Conservation (phyloP, 768 basidiomycete species). For the Hygrophoropsis aurantiaca region DNA sequence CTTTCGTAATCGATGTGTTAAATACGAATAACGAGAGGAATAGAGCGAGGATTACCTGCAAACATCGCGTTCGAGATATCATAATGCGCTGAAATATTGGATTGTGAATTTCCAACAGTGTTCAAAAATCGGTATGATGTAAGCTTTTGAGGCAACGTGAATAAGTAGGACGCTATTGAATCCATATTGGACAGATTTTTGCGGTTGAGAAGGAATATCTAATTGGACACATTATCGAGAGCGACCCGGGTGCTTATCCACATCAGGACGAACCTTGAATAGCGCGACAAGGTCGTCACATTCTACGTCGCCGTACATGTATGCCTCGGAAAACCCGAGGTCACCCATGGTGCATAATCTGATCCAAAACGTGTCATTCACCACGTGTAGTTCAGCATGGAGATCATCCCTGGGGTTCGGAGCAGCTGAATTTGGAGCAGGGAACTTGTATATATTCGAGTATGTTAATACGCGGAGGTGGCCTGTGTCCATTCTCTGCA, state of each 20-base stretch:
- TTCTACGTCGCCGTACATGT: slow-evolving; percentile 77
- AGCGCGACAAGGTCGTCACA: slow-evolving; percentile 63
- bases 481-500: slow-evolving; percentile 47
- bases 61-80: slow-evolving; percentile 82
- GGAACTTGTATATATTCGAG: slow-evolving; percentile 46
- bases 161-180: slow-evolving; percentile 51
- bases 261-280: slow-evolving; percentile 49
- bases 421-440: slow-evolving; percentile 21
- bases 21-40: not conserved
- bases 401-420: slow-evolving; percentile 10
- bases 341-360: slow-evolving; percentile 60
- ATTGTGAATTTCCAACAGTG: slow-evolving; percentile 61
- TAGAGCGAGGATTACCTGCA: slow-evolving; percentile 35
- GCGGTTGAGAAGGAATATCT: slow-evolving; percentile 67
- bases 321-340: slow-evolving; percentile 74
- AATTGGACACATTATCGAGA: not conserved
- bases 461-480: slow-evolving; percentile 48
- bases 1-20: slow-evolving; percentile 23
- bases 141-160: slow-evolving; percentile 52
- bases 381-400: slow-evolving; percentile 47
- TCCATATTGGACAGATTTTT: slow-evolving; percentile 48
- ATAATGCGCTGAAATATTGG: slow-evolving; percentile 76
- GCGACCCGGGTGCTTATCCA: not conserved
- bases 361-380: slow-evolving; percentile 58
- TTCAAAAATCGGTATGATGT: slow-evolving; percentile 64